Percentiles rank a stretch among this genome's conserved stretches.
These are phyloP conservation scores for Paspalum notatum DNA, from an alignment of 176 grass and related monocot genomes.

Conservation along the genomic window DNA sequence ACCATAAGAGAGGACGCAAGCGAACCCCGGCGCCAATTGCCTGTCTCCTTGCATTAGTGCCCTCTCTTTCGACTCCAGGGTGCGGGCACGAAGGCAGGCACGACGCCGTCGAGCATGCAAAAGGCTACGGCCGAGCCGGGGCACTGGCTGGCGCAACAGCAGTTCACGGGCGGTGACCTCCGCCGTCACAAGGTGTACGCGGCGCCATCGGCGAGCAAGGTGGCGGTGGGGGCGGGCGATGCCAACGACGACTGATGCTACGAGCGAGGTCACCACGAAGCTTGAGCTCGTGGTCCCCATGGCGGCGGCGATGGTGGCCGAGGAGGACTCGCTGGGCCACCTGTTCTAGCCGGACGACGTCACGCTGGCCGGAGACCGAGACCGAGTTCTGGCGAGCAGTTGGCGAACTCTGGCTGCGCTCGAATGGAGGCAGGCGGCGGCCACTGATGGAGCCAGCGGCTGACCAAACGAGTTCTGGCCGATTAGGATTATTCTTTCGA, in stretches of 20 bases:
- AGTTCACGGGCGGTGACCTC: conserved; percentile 42
- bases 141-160: conserved; percentile 27
- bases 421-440: too few species aligned
- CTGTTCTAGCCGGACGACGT: conserved; percentile 40
- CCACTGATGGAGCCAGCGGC: too few species aligned
- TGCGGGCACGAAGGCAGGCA: not conserved
- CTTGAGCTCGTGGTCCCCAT: conserved; percentile 22
- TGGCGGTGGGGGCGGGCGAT: too few species aligned
- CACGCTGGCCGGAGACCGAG: too few species aligned
- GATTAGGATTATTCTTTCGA: too few species aligned
- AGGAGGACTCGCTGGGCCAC: conserved; percentile 38
- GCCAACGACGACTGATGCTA: not conserved
- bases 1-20: too few species aligned
- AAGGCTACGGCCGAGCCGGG: conserved; percentile 20
- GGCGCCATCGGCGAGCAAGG: not conserved
- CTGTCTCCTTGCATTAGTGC: too few species aligned
- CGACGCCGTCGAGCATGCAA: conserved; percentile 47
- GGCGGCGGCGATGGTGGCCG: too few species aligned
- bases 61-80: not conserved
- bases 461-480: too few species aligned
- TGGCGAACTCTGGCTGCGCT: too few species aligned
- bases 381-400: too few species aligned
- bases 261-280: conserved; percentile 47
- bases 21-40: too few species aligned
- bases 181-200: conserved; percentile 52